phyloP scores from a whole-genome alignment of 352 stramenopile species.

The Globisporangium echinulatum region DNA sequence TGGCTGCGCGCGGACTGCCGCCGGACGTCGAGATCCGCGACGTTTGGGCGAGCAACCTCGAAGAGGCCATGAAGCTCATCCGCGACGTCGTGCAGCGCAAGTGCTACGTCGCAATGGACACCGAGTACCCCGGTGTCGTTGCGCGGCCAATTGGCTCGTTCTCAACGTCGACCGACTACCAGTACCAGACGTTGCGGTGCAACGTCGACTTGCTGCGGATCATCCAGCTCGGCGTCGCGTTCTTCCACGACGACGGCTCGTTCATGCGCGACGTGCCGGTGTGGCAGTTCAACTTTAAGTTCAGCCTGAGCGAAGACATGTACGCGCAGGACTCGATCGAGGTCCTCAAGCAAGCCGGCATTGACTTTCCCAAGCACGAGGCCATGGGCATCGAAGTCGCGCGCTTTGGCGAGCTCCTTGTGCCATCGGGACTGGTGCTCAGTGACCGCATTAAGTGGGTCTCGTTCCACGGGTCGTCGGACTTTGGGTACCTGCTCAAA shows the following conservation, averaged over 20 bases:
- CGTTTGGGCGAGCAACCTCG: conserved; percentile 91
- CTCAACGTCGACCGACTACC: conserved; percentile 93
- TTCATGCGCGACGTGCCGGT: conserved; percentile 94
- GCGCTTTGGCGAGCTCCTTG: conserved; percentile 96
- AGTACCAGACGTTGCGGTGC: conserved; percentile 97
- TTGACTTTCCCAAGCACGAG: conserved; percentile 97
- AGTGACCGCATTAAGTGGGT: conserved; percentile 98
- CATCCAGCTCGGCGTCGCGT: conserved; percentile 97
- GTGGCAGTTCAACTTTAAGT: conserved; percentile 99
- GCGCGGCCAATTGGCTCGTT: conserved; percentile 96
- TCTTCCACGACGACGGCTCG: conserved; percentile 94
- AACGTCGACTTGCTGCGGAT: conserved; percentile 99
- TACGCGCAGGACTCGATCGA: conserved; percentile 99
- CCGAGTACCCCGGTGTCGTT: conserved; percentile 98
- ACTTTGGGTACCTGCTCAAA: conserved; percentile 99
- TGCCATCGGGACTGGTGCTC: conserved; percentile 97
- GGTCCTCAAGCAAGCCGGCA: conserved; percentile 96
- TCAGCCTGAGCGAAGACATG: conserved; percentile 97
- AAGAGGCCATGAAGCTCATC: conserved; percentile 95
- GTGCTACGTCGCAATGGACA: conserved; percentile 99
- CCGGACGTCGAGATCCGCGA: conserved; percentile 91
- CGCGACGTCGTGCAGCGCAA: conserved; percentile 94
- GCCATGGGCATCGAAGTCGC: conserved; percentile 95
- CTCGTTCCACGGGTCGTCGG: conserved; percentile 98
- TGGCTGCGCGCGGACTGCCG: conserved; percentile 47